Evolutionary conservation across 2,329 filamentous ascomycete species (phyloP).

Genomic region (Sporothrix dimorphospora): DNA sequence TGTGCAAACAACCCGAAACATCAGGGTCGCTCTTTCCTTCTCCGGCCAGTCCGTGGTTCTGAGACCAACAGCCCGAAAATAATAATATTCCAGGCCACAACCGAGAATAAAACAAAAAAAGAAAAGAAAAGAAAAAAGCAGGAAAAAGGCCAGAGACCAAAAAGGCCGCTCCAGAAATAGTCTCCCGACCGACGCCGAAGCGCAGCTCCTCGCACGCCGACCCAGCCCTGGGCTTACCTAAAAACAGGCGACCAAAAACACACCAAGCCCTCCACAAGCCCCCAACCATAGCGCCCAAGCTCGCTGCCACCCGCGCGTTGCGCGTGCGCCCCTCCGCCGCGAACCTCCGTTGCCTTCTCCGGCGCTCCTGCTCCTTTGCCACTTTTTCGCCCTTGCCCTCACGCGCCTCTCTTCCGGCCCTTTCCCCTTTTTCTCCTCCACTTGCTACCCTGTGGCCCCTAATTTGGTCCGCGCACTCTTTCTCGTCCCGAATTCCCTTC

Average conservation of each 20-base stretch:
- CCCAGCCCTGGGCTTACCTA: constrained; percentile 1
- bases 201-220: constrained; percentile 2
- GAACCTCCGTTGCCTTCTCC: constrained; percentile 30
- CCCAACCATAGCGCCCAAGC: constrained; percentile 11
- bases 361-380: constrained; percentile 23
- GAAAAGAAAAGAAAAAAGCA: neutral
- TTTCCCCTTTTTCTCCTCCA: constrained; percentile 29
- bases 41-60: neutral
- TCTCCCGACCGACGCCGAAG: constrained; percentile 27
- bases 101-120: neutral
- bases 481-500: constrained; percentile 3
- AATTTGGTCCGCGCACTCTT: constrained; percentile 6
- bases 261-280: constrained; percentile 20
- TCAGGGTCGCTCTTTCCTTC: constrained; percentile 9
- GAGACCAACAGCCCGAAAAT: neutral
- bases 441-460: constrained; percentile 24
- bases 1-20: constrained; percentile 8
- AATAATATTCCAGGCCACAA: neutral
- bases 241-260: constrained; percentile 16
- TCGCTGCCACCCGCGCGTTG: constrained; percentile 22
- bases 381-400: constrained; percentile 21
- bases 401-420: constrained; percentile 32
- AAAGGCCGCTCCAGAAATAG: constrained; percentile 19
- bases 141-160: neutral
- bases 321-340: constrained; percentile 28